Base-by-base conservation (phyloP, 208 protist species). In the Trypanosoma lewisi region DNA sequence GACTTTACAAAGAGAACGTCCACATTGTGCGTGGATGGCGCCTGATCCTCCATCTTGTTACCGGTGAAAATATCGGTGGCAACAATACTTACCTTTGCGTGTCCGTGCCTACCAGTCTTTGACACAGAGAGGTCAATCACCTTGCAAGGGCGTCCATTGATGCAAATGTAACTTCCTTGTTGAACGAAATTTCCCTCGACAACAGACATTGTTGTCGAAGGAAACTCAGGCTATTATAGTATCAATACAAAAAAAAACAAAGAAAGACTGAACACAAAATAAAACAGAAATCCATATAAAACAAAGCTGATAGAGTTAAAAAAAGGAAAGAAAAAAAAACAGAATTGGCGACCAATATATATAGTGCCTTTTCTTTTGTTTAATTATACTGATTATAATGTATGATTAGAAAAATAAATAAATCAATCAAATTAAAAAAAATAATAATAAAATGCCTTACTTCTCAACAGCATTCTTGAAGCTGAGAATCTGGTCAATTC, bases 81-180 rank as follows among this genome's bases (percentile, higher is more conserved):
- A 61, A 91, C 89, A 73, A 99, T 96, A 72, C 98, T 90, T 45
- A 98, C 97, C 89, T 99, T 99, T 34, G 98, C 98, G 80, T 98
- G 95, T 67, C 98, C 98, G 83, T 99, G 98, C 87, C 99, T 99
- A 65, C 98, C 98, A 53, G 97, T 98, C 87, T 98, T 99, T 41
- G 98, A 99, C 23, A 97, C 98, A 49, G 92, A 98, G 73, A 98
- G 93, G 67, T 98, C 97, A 62, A 99, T 96, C 45, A 99, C 89
- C 82, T 98, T 99, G 87, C 97, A 99, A 52, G 98, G 97, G 25
- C 80, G 80, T 56, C 73, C 67, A 67, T 97, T 96, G 63, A 97
- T 96, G 69, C 83, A 83, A 49, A 96, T 67, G 67, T 93, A 89
- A 33, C 85, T 82, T 34, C 89, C 89, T 73, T 91, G 81, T 16